These are phyloP conservation scores for Lindgomyces ingoldianus DNA, from an alignment of 495 filamentous ascomycete species.

Conservation along the genomic window DNA sequence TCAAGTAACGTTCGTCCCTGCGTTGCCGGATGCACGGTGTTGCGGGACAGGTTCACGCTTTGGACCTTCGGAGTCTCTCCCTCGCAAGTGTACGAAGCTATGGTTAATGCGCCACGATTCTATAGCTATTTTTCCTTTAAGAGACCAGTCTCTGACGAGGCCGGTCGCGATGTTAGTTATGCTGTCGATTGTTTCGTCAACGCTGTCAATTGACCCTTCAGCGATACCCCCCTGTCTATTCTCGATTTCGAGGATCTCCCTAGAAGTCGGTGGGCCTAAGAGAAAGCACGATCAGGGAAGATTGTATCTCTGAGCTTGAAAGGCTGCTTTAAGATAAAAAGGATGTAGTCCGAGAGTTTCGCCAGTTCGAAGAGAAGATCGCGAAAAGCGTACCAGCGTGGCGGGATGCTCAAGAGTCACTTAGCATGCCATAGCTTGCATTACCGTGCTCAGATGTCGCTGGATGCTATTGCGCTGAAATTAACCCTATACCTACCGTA, in stretches of 20 bases:
- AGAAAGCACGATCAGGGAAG: neutral
- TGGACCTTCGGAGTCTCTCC: neutral
- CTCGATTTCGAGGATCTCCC: conserved; percentile 3
- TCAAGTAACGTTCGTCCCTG: neutral
- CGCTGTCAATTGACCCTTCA: conserved; percentile 3
- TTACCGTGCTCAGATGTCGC: no score
- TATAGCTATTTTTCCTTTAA: neutral
- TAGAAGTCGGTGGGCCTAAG: conserved; percentile 2
- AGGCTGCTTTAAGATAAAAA: no score
- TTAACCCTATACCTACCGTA: no score
- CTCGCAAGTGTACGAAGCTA: neutral
- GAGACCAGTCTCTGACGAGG: conserved; percentile 1
- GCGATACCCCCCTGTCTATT: conserved; percentile 16
- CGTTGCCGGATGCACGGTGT: neutral
- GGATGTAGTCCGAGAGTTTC: no score
- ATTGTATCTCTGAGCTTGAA: neutral
- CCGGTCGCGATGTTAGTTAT: conserved; percentile 3
- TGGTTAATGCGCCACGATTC: neutral
- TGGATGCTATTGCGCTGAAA: no score
- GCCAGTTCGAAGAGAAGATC: no score
- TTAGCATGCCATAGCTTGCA: no score
- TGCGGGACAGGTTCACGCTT: neutral
- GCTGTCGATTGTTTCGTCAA: conserved; percentile 17
- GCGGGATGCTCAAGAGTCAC: no score
- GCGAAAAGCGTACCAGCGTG: no score